Evolutionary conservation across 1,284 basidiomycete genomes (phyloP), one percentile per base, ranked within the genome.

Genomic region (Naganishia liquefaciens): DNA sequence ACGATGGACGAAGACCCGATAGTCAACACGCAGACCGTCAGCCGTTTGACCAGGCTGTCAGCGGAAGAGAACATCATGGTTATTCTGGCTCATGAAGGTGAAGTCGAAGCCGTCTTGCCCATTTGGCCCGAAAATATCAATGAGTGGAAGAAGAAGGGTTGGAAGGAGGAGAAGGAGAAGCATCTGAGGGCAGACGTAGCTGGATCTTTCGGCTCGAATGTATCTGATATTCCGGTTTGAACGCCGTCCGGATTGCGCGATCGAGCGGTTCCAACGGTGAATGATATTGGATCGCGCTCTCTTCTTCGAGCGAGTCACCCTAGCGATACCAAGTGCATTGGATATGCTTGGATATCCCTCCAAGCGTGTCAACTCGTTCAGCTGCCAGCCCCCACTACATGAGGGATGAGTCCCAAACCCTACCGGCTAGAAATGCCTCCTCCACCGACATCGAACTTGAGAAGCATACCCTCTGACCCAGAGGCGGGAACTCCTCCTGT

Each of bases 51-150:
- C 11, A 51, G 70, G 17, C 67, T 69, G 68, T 68, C 62, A 25
- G 55, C 39, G 4, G 69, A 70, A 49, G 66, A 70, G 1, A 68
- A 73, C 33, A 57, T 73, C 43, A 72, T 72, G 71, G 69, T 70
- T 11, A 49, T 72, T 23, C 51, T 73, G 23, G 71, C 72, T n/a
- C 68, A 72, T 43, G 72, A 73, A 43, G 67, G 61, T 11, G 68
- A 70, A 43, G 66, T 69, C 3, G 58, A 67, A 25, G 69, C 68
- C 19, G 58, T 72, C 9, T 25, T 71, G 17, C 58, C 64, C 10
- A 63, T 68, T 19, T 49, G 53, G 55, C 71, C 61, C 40, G 68
- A 69, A 5, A 53, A 52, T 39, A 28, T 68, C n/a, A 53, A 42
- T n/a, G 37, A 39, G 3, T 69, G 68, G 66, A 66, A 65, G 43